Base-by-base conservation (phyloP, 2,329 filamentous ascomycete species). In the Xylaria sp. region DNA sequence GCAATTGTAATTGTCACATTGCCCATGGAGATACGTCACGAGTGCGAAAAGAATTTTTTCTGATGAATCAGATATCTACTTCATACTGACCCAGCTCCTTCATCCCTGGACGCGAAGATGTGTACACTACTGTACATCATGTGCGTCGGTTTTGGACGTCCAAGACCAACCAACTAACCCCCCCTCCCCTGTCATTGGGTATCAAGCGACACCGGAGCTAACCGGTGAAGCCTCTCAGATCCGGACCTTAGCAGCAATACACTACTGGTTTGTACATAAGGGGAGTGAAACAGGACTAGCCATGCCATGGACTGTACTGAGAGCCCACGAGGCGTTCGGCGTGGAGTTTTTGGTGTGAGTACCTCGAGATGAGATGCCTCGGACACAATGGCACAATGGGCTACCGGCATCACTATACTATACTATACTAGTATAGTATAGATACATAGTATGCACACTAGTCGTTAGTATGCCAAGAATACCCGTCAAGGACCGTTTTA, bases 131-230 rank as follows among this genome's bases (percentile, higher is more conserved):
- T 17, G 17, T 42, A 42, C 59, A 63, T 74, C 71, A 72, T 68
- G 65, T 71, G 70, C 62, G 31, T 69, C 58, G 64, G 55, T 38
- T 49, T 59, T 68, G 71, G 68, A 72, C 64, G 70, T 67, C 61
- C 45, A 68, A 53, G 69, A 66, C 42, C 42, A 27, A 33, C 50
- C 63, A 56, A 44, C 64, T n/a, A n/a, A n/a, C n/a, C n/a, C n/a
- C 47, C 13, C 63, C 68, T 62, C 63, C 65, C 44, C 64, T 50
- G 65, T 56, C 53, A 75, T 75, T 75, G 72, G 72, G 69, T 72
- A 71, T 69, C 68, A 68, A 73, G 61, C 63, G 73, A 72, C 66
- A 69, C 69, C 69, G 65, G 72, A 65, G 69, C 65, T 47, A 68
- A 67, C 33, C 31, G 65, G 63, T 66, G 67, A 36, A 66, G 64